Evolutionary conservation across 371 early-diverging fungal species (phyloP).

Genomic region (Batrachochytrium dendrobatidis): DNA sequence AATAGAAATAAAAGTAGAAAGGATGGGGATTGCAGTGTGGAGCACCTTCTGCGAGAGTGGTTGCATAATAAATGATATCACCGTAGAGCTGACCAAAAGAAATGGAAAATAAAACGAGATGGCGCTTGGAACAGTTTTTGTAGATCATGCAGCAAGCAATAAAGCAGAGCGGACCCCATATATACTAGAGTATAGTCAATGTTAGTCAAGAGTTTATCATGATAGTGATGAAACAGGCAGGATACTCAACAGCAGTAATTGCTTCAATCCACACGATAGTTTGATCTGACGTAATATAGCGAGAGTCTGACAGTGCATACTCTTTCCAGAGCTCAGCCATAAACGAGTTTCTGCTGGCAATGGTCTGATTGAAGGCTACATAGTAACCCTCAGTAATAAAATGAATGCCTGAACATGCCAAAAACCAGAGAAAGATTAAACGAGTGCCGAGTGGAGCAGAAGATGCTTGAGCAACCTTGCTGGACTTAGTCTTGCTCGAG

Average conservation of each 20-base stretch:
- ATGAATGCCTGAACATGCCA: conserved; percentile 69
- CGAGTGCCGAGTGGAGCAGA: conserved; percentile 12
- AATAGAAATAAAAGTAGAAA: conserved; percentile 72
- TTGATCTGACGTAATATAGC: conserved; percentile 74
- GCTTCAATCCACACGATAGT: conserved; percentile 74
- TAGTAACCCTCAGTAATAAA: conserved; percentile 83
- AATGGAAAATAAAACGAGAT: conserved; percentile 61
- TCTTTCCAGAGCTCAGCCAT: conserved; percentile 89
- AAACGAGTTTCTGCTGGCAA: conserved; percentile 56
- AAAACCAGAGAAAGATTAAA: conserved; percentile 70
- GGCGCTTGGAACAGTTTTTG: conserved; percentile 49
- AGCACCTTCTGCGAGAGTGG: conserved; percentile 55
- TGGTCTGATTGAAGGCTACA: conserved; percentile 47
- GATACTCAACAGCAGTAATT: conserved; percentile 68
- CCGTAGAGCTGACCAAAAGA: conserved; percentile 74
- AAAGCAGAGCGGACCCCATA: conserved; percentile 72
- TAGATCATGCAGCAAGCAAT: conserved; percentile 57
- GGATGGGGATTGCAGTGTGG: conserved; percentile 58
- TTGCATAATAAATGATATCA: conserved; percentile 61
- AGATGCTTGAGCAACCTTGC: conserved; percentile 1
- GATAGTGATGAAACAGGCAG: not conserved
- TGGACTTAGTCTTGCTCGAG: no score
- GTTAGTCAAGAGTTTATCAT: not conserved
- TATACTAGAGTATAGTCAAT: conserved; percentile 29
- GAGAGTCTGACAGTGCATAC: conserved; percentile 78